Evolutionary conservation across 208 protist species (phyloP).

Genomic region (Herpetomonas samuelpessoai): DNA sequence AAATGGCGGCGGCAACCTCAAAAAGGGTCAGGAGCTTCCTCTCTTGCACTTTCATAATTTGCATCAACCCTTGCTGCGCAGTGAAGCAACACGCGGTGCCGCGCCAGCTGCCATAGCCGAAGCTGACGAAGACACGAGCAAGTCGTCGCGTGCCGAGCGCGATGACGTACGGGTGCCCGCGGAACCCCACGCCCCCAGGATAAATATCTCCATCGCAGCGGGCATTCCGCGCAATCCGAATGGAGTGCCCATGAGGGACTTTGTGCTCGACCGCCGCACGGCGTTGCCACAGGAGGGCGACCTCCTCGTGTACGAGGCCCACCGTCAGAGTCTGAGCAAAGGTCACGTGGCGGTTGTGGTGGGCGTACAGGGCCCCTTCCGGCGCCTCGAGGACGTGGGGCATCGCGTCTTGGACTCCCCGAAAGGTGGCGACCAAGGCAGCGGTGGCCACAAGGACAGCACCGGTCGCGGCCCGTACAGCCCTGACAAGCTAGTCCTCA

Average conservation of each 20-base stretch:
- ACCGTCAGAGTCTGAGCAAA: constrained; percentile 23
- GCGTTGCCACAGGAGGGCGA: constrained; percentile 27
- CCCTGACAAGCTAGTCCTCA: not conserved
- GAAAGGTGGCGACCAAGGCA: not conserved
- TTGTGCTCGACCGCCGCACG: constrained; percentile 14
- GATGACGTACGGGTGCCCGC: not conserved
- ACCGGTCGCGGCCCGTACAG: constrained; percentile 3
- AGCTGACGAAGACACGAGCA: too few relatives aligned
- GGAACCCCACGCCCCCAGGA: too few relatives aligned
- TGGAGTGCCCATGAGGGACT: constrained; percentile 20
- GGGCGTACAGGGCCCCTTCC: constrained; percentile 41
- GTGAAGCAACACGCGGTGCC: not conserved
- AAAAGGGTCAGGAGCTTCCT: constrained; percentile 10
- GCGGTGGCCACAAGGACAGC: constrained; percentile 12
- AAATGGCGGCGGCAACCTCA: not conserved
- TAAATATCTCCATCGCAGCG: not conserved
- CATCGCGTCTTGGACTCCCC: constrained; percentile 22
- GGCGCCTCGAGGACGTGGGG: constrained; percentile 14
- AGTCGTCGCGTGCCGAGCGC: too few relatives aligned
- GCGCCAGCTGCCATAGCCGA: not conserved
- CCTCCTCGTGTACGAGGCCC: constrained; percentile 37
- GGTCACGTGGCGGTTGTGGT: constrained; percentile 67
- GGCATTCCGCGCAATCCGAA: constrained; percentile 17
- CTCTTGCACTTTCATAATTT: constrained; percentile 36
- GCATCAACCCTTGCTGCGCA: constrained; percentile 7